Percentiles rank a stretch among this genome's conserved stretches.
Conservation (phyloP, 2,329 filamentous ascomycete genomes). For the Talaromyces marneffei region DNA sequence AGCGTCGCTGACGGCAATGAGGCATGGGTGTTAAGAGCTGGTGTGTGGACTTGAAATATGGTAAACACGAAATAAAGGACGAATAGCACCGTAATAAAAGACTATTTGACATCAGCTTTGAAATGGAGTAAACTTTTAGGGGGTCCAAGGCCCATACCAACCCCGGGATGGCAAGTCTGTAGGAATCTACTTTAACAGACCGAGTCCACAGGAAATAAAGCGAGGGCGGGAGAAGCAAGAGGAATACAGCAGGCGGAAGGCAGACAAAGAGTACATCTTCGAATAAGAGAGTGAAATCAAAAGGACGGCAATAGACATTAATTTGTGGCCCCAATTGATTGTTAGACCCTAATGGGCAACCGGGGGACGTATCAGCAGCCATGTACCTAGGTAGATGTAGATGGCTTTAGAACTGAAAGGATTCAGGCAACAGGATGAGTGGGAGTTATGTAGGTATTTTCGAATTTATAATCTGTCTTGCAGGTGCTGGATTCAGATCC, state of each 20-base stretch:
- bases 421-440: background rate
- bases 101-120: background rate
- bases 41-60: constrained; percentile 27
- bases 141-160: constrained; percentile 16
- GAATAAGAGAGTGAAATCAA: constrained; percentile 43
- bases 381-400: background rate
- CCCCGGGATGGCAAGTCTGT: constrained; percentile 4
- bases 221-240: constrained; percentile 19
- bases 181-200: constrained; percentile 17
- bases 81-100: constrained; percentile 24
- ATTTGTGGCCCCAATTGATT: constrained; percentile 7
- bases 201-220: constrained; percentile 9
- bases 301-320: constrained; percentile 24
- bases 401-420: background rate
- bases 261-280: constrained; percentile 38
- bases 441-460: background rate
- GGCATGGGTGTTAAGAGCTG: background rate
- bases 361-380: background rate
- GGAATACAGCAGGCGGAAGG: constrained; percentile 32
- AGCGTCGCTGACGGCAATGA: background rate
- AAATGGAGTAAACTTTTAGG: constrained; percentile 9
- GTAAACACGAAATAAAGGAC: constrained; percentile 34
- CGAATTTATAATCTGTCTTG: too few species aligned
- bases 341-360: background rate
- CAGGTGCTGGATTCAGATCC: too few species aligned